Evolutionary conservation across 164 flowering plant species (phyloP).

Genomic region (Sextonia rubra): DNA sequence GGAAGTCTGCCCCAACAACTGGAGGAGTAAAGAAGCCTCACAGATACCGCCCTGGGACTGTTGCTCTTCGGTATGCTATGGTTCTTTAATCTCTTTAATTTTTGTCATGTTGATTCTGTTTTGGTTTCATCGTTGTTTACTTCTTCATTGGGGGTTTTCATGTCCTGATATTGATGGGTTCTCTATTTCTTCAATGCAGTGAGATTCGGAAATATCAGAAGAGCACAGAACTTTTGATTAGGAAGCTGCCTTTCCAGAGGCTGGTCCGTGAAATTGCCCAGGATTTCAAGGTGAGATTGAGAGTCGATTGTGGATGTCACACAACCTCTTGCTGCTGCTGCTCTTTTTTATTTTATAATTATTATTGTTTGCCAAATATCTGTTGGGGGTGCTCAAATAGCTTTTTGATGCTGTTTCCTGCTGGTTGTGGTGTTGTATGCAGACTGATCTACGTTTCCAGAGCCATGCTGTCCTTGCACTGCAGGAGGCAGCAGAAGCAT

Average conservation of each 20-base stretch:
- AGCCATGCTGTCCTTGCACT: constrained; percentile 27
- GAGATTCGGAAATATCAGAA: constrained; percentile 26
- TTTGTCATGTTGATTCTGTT: not conserved
- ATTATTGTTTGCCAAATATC: too few species aligned
- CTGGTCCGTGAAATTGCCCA: constrained; percentile 29
- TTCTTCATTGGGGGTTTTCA: not conserved
- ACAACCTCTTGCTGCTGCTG: too few species aligned
- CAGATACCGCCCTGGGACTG: constrained; percentile 20
- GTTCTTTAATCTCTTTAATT: not conserved
- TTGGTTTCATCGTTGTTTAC: too few species aligned
- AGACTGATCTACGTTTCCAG: constrained; percentile 28
- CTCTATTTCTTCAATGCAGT: constrained; percentile 2
- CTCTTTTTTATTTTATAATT: too few species aligned
- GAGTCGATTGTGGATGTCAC: not conserved
- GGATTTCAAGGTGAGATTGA: constrained; percentile 20
- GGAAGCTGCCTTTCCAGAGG: constrained; percentile 29
- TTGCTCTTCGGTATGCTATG: constrained; percentile 15
- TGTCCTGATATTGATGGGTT: not conserved
- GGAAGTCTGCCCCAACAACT: constrained; percentile 21
- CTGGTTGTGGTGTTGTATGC: constrained; percentile 4
- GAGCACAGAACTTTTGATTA: constrained; percentile 25
- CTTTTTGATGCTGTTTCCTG: not conserved
- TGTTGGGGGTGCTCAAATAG: too few species aligned
- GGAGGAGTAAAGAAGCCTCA: constrained; percentile 24
- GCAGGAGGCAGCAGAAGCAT: constrained; percentile 31